Evolutionary conservation across 208 protist genomes (phyloP), one percentile per base, ranked within the genome.

Genomic region (Lotmaria passim): DNA sequence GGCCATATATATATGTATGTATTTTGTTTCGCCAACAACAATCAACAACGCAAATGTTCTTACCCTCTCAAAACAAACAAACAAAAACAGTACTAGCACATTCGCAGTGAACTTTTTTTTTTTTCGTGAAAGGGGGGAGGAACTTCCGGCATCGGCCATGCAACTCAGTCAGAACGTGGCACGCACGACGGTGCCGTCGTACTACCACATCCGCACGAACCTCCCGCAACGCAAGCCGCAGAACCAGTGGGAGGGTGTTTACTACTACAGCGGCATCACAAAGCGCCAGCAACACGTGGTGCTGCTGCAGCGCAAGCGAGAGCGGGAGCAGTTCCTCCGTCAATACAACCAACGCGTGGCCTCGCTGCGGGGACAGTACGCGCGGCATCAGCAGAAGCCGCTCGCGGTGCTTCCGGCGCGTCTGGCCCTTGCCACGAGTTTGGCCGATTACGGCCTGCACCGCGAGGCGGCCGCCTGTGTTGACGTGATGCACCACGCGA

Each of bases 191-290:
- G 90, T 93, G 67, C 90, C 90, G 79, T 96, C 90, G 48, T 93
- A 93, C 79, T 93, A 93, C 72, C 89, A 91, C 82, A 92, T 93
- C 53, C 78, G 87, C 10, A 93, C 87, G 24, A 96, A 96, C 65
- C 85, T 96, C n/a, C 90, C 90, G 0, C 80, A 90, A 23, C 85
- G 87, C 51, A 93, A 93, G 67, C 87, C 87, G 28, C 86, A 86
- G 51, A 93, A 93, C 48, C 90, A 96, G 63, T 96, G 90, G 88
- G 85, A 93, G 65, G 86, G 86, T 23, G 90, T 96, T 17, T 92
- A 90, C 73, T 96, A 96, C 79, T 93, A 73, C 60, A 93, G 87
- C 51, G 90, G 90, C 17, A 90, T 91, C 52, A 93, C 86, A 23
- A 86, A 82, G 47, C 80, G 87, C 0, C 90, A 96, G 59, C 90